phyloP scores from a whole-genome alignment of 306 rosid species.

The Trichosanthes cucumerina region DNA sequence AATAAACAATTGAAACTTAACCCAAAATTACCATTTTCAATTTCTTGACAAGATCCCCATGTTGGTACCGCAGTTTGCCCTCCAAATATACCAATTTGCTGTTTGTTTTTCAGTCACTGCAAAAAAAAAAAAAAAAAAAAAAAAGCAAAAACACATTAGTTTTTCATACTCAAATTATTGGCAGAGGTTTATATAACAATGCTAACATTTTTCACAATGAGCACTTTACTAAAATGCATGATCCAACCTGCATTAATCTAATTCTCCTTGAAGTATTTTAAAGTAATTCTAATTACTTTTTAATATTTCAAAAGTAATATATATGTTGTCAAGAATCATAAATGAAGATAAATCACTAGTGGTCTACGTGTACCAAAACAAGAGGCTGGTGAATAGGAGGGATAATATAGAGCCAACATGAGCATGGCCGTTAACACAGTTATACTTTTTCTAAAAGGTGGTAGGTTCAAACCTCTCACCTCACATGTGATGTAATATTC shows the following conservation, averaged over 20 bases:
- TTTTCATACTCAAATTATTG: background rate
- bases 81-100: background rate
- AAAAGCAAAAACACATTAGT: background rate
- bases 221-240: background rate
- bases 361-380: background rate
- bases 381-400: background rate
- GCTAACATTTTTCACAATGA: background rate
- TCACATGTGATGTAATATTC: background rate
- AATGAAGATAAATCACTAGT: background rate
- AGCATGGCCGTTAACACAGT: background rate
- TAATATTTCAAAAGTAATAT: background rate
- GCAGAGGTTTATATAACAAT: background rate
- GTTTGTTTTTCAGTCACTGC: background rate
- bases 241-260: background rate
- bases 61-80: background rate
- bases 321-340: background rate
- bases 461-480: background rate
- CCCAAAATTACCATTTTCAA: conserved; percentile 11
- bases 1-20: background rate
- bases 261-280: background rate
- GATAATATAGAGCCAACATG: background rate
- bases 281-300: too few relatives aligned
- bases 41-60: background rate
- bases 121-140: background rate
- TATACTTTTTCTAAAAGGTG: background rate